These are phyloP conservation scores for Tilletia horrida DNA, from an alignment of 1,284 basidiomycete species.

Conservation along the genomic window DNA sequence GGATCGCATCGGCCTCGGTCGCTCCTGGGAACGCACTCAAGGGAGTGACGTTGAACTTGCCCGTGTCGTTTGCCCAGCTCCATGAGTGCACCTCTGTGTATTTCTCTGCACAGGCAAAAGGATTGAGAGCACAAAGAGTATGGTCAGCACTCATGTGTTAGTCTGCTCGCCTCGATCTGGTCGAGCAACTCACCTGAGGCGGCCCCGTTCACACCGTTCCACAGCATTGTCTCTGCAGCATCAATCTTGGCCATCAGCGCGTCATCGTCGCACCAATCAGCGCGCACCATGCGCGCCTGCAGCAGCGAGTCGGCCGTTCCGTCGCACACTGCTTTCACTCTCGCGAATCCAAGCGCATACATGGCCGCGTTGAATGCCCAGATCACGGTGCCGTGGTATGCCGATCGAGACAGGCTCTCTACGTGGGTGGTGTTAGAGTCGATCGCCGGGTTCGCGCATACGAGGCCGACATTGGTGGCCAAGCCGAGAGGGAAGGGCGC, in stretches of 20 bases:
- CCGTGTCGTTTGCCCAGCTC: constrained; percentile 26
- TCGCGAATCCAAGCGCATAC: constrained; percentile 58
- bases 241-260: constrained; percentile 48
- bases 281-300: constrained; percentile 33
- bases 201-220: constrained; percentile 57
- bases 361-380: constrained; percentile 60
- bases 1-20: constrained; percentile 57
- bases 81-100: constrained; percentile 35
- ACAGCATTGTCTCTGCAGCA: constrained; percentile 56
- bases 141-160: neutral
- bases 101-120: constrained; percentile 15
- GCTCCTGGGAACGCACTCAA: constrained; percentile 43
- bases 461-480: constrained; percentile 59
- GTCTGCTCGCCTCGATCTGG: too few species aligned
- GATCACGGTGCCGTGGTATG: constrained; percentile 59
- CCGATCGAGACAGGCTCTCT: constrained; percentile 55
- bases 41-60: constrained; percentile 25
- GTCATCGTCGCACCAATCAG: constrained; percentile 56
- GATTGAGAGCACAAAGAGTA: too few species aligned
- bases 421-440: constrained; percentile 56
- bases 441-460: constrained; percentile 59
- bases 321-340: constrained; percentile 56
- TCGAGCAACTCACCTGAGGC: constrained; percentile 35
- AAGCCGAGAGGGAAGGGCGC: constrained; percentile 58
- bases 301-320: constrained; percentile 32